Evolutionary conservation across 805 yeast genomes (phyloP), one percentile per base, ranked within the genome.

Genomic region (Candida ipomoeae): DNA sequence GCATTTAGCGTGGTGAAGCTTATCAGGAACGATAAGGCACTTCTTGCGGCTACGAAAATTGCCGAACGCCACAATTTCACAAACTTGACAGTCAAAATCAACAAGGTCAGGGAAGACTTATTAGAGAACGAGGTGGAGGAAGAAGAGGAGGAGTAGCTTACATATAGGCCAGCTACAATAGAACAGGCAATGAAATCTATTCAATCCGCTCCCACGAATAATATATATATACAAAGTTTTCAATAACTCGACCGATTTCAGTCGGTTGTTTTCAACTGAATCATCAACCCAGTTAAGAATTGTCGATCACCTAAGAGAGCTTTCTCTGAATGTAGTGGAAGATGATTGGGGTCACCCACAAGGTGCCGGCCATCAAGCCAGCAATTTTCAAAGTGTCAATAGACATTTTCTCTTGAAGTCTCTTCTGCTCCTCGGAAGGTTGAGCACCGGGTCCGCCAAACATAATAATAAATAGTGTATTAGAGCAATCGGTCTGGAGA

Each of bases 31-130:
- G 92, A 87, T 54, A 83, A 85, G 57, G 95, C 96, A 2, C 70
- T 91, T 54, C 78, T 77, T 49, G 97, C 97, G 0, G 96, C 97
- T 1, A 73, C 81, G 13, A 86, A 86, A 67, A 87, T 92, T 48
- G 89, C 96, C 0, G 87, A 87, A 61, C 78, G 96, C 51, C 66
- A 70, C 56, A 72, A 67, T 49, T 71, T 64, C 46, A 50, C 59
- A 14, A 69, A 66, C 37, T 65, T 74, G 51, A 73, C 74, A 6
- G 59, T 54, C 36, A 70, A 70, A 53, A 69, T 74, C 48, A 67
- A 67, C 26, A 64, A 64, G 55, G 61, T 73, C 26, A 62, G 77
- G 51, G 76, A 73, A 48, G 68, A 62, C 5, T 61, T 73, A 48
- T 56, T 65, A 37, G 60, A 54, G 31, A 58, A 55, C 18, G 64